Base-by-base conservation (phyloP, 208 protist species). In the Vickermania spadyakhi region DNA sequence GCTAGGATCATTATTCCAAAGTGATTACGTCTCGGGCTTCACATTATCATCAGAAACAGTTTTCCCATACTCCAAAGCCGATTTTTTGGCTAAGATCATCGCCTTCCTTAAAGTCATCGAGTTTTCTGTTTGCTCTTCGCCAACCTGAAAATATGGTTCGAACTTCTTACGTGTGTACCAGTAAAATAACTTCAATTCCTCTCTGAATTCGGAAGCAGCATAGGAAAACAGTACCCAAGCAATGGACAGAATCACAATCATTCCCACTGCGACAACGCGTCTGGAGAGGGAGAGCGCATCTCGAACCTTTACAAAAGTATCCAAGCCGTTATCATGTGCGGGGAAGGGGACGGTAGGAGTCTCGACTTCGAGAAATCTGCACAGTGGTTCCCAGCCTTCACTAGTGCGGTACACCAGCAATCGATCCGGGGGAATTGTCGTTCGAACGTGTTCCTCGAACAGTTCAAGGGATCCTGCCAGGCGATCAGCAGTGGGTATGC, bases 361-460 rank as follows among this genome's bases (percentile, higher is more conserved):
- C 3, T 72, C 76, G 52, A 69, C 62, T 25, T 61, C 59, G 1
- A 94, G 73, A 62, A 94, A 94, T 3, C 28, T 28, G 60, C 83
- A 94, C 27, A 94, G 63, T 13, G 83, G 81, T 55, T 71, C 71
- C 87, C 87, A 94, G n/a, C 87, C 87, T 3, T 89, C 79, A 26
- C 63, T 63, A 26, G 81, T 62, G 28, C 75, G 78, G 65, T 82
- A 94, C 2, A 94, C 72, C 26, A 94, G 75, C 53, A 94, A 66
- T 1, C 87, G 78, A 57, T 94, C 87, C 0, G 70, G 57, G 49
- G 87, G 83, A 22, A 91, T 79, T 2, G 80, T 68, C 25, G 77
- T 68, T 66, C 75, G 81, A 31, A 94, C 77, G 57, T 79, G 87
- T 30, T 75, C 69, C 67, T 94, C 87, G 27, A 91, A 82, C 21